phyloP scores from a whole-genome alignment of 2,329 filamentous ascomycete genomes.

The Fusarium aywerte region DNA sequence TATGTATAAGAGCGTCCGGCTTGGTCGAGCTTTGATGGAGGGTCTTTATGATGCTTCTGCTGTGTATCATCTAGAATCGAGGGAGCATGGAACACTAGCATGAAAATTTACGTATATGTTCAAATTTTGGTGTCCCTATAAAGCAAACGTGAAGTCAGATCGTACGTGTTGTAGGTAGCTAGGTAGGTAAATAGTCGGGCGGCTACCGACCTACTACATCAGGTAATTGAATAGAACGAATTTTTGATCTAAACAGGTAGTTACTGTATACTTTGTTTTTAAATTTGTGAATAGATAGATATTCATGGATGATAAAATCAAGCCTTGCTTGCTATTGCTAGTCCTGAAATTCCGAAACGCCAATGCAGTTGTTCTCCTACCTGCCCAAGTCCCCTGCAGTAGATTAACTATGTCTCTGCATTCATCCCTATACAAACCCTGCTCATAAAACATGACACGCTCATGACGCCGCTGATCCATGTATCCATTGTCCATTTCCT shows the following conservation, averaged over 20 bases:
- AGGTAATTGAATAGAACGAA: too few species aligned
- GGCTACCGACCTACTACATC: too few species aligned
- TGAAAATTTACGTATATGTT: constrained; percentile 43
- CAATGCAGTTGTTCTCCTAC: constrained; percentile 9
- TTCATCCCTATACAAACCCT: constrained; percentile 7
- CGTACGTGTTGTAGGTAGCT: neutral
- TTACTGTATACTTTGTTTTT: neutral
- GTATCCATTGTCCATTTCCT: neutral
- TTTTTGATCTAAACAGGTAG: neutral
- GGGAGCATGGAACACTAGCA: constrained; percentile 39
- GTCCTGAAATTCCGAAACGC: constrained; percentile 16
- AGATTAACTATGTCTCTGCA: neutral
- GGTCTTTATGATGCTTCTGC: constrained; percentile 41
- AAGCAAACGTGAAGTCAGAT: neutral
- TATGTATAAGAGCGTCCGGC: constrained; percentile 25
- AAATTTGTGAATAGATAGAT: neutral
- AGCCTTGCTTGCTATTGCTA: neutral
- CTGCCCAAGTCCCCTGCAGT: neutral
- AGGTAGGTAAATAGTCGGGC: too few species aligned
- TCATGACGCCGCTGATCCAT: constrained; percentile 33
- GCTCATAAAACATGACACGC: constrained; percentile 2
- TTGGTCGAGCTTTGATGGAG: constrained; percentile 37
- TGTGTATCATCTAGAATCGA: constrained; percentile 48
- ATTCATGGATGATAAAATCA: neutral
- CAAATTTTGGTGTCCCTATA: constrained; percentile 14